These are phyloP conservation scores for Zygosaccharomyces sapae DNA, from an alignment of 1,139 yeast species.

Conservation along the genomic window DNA sequence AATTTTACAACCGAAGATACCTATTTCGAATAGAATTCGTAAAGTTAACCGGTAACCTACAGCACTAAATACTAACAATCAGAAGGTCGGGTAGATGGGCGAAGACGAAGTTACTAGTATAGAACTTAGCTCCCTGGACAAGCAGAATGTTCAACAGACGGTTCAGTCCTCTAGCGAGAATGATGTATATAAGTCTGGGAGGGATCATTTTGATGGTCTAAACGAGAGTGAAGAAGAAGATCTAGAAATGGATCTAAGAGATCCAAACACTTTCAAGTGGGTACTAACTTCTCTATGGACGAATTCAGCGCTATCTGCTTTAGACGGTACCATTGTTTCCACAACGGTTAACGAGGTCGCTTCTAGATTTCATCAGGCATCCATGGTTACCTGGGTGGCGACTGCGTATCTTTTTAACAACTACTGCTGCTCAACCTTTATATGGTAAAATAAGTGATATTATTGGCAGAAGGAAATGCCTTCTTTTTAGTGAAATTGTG, in stretches of 20 bases:
- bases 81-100: neutral
- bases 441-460: constrained; percentile 39
- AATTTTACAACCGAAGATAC: neutral
- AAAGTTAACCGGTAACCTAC: neutral
- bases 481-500: constrained; percentile 30
- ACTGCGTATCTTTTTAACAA: constrained; percentile 32
- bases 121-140: constrained; percentile 1
- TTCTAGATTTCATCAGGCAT: constrained; percentile 40
- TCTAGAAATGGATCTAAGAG: constrained; percentile 8
- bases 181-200: neutral
- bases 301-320: constrained; percentile 37
- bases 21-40: too few species aligned
- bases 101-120: neutral
- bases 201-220: neutral
- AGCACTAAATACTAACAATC: neutral
- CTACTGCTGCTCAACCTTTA: constrained; percentile 34
- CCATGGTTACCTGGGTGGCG: constrained; percentile 36
- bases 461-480: constrained; percentile 37
- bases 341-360: constrained; percentile 39
- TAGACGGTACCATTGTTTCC: constrained; percentile 40
- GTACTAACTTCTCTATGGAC: constrained; percentile 36
- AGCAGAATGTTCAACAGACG: neutral
- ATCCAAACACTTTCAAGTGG: constrained; percentile 19
- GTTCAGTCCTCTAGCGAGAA: neutral
- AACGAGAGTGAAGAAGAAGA: constrained; percentile 1